These are phyloP conservation scores for Ustilago hordei DNA, from an alignment of 1,284 basidiomycete species.

Conservation along the genomic window DNA sequence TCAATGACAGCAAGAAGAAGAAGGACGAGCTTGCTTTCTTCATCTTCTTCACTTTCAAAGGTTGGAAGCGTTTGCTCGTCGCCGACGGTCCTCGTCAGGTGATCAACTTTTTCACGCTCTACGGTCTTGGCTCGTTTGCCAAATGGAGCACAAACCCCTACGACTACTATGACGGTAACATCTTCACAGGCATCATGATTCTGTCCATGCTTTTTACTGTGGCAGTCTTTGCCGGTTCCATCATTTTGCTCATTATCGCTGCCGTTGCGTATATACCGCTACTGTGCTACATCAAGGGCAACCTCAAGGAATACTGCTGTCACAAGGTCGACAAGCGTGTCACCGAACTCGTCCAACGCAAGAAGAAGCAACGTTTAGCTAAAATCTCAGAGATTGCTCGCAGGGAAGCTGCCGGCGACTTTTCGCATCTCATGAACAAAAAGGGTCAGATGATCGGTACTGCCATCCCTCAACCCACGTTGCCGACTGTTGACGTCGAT, in stretches of 20 bases:
- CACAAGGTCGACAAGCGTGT: constrained; percentile 99
- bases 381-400: constrained; percentile 85
- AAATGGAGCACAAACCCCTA: constrained; percentile 78
- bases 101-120: constrained; percentile 93
- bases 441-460: constrained; percentile 85
- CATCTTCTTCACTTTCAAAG: constrained; percentile 98
- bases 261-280: constrained; percentile 90
- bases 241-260: constrained; percentile 84
- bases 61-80: constrained; percentile 92
- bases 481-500: constrained; percentile 89
- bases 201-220: constrained; percentile 92
- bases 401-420: constrained; percentile 90
- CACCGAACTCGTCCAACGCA: constrained; percentile 89
- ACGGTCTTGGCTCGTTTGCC: constrained; percentile 87
- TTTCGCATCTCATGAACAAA: constrained; percentile 90
- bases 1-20: constrained; percentile 92
- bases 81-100: constrained; percentile 98
- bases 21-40: constrained; percentile 99
- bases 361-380: constrained; percentile 85
- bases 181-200: constrained; percentile 84
- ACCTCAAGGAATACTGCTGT: constrained; percentile 95
- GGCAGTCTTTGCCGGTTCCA: constrained; percentile 84
- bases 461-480: constrained; percentile 92
- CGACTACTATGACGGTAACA: constrained; percentile 72
- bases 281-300: constrained; percentile 93